Conservation (phyloP, 2,329 filamentous ascomycete species). For the Trichoderma atrobrunneum region DNA sequence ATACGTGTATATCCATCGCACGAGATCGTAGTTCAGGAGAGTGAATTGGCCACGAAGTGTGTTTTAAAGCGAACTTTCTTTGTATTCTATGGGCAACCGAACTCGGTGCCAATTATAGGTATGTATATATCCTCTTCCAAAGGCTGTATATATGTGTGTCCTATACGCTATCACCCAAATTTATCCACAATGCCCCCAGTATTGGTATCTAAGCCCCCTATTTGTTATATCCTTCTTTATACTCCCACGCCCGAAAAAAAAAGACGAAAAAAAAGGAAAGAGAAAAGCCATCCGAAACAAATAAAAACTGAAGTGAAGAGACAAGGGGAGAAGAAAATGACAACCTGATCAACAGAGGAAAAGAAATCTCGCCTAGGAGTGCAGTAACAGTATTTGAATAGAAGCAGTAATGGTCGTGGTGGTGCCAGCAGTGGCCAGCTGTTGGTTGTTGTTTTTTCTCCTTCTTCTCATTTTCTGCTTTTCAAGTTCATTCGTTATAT, state of each 20-base stretch:
- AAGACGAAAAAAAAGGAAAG: background rate
- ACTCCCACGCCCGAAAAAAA: slow-evolving; percentile 6
- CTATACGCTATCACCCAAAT: slow-evolving; percentile 12
- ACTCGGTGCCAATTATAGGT: background rate
- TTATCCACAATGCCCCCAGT: slow-evolving; percentile 12
- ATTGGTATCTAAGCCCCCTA: slow-evolving; percentile 15
- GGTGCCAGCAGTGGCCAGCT: background rate
- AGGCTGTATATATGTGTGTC: slow-evolving; percentile 4
- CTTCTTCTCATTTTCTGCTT: background rate
- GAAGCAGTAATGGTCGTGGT: background rate
- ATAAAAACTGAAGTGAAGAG: background rate
- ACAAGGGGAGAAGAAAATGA: background rate
- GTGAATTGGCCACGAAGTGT: background rate
- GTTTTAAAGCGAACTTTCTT: background rate
- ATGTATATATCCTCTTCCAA: slow-evolving; percentile 6
- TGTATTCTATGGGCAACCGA: slow-evolving; percentile 8
- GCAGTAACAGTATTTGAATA: background rate
- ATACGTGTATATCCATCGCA: background rate
- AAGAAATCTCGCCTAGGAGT: slow-evolving; percentile 1
- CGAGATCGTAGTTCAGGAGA: background rate
- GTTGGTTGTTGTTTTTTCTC: background rate
- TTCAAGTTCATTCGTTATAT: background rate
- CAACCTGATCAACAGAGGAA: slow-evolving; percentile 11
- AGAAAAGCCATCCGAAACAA: background rate
- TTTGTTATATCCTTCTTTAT: slow-evolving; percentile 14